Base-by-base conservation (phyloP, 805 yeast species). In the Pichia membranifaciens region DNA sequence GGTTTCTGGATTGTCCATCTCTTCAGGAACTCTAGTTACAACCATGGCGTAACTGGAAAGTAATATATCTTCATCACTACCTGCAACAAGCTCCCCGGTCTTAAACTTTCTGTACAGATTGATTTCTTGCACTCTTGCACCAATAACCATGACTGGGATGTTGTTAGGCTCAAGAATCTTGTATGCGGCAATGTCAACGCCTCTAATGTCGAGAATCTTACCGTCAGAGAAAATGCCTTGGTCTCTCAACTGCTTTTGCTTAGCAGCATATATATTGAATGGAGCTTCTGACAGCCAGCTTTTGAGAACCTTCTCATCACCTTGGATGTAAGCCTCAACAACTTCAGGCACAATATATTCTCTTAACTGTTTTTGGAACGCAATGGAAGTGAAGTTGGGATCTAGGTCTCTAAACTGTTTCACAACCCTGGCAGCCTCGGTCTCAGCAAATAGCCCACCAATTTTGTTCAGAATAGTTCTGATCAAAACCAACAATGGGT, bases 271-370 rank as follows among this genome's bases (percentile, higher is more conserved):
- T 50, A 93, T 95, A 64, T 91, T 91, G 71, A 70, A 91, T 38
- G 99, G 97, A 25, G 98, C 98, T 69, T 93, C 99, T 43, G 95
- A 83, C 50, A 93, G 79, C 99, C 99, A 93, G 58, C 73, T 71
- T 66, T 90, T 87, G 64, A 93, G 75, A 18, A 82, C 82, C 43
- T 74, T 75, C 53, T 82, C 91, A 58, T 93, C 97, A 54, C 96
- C 96, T 57, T 84, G 84, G 50, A 87, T 87, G 68, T 89, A 90
- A 7, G 98, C 97, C 61, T 93, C 99, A 60, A 93, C 73, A 32
- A 93, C 79, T 67, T 93, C 99, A 10, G 99, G 99, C 48, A 93
- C 80, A 53, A 93, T 87, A 68, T 82, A 93, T 60, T 88, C 91
- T 65, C 98, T 84, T 60, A 91, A 74, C 50, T 91, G 90, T 56